Base-by-base conservation (phyloP, 1,139 yeast genomes). In the Pichia sp. region DNA sequence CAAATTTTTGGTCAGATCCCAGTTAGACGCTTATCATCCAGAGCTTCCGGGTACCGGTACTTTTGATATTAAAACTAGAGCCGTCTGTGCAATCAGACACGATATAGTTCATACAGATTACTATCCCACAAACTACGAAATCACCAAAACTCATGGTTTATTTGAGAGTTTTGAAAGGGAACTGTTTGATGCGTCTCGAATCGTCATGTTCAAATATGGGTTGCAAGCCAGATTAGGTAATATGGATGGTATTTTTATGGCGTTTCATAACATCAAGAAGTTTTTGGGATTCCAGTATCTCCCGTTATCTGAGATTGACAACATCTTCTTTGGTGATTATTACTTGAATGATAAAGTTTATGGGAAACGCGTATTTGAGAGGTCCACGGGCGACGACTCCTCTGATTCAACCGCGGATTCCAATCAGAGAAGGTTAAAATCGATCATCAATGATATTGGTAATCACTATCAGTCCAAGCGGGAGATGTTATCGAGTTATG, bases 231-330 rank as follows among this genome's bases (percentile, higher is more conserved):
- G 97, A 50, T 85, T 92, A 41, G 98, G 98, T 2, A 81, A 85
- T 55, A 92, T 92, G 98, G 97, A 90, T 62, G 98, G 98, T 5
- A 87, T 92, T 4, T 88, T 85, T 54, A 71, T 92, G 28, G 96
- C 96, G 0, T 92, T 83, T 60, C 98, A 92, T 64, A 92, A 88
- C 60, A 73, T 88, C 45, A 73, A 77, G 38, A 70, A 80, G 39
- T 77, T 90, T 58, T 85, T 92, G 63, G 98, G 97, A 3, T 92
- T 88, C 64, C 92, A 88, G 61, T 92, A 92, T 62, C 64, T 92
- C 29, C 92, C 95, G 1, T 65, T 88, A 42, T 66, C 69, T 4
- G 85, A 81, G 36, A 73, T 92, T 52, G 97, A 92, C 60, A 67
- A 67, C 52, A 67, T 74, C 27, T 66, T 73, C 55, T 82, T 81